A percentile compares a stretch with the other conserved stretches of the same genome.
These are phyloP conservation scores for Herpetospermum pedunculosum DNA, from an alignment of 306 rosid genomes.

Conservation along the genomic window DNA sequence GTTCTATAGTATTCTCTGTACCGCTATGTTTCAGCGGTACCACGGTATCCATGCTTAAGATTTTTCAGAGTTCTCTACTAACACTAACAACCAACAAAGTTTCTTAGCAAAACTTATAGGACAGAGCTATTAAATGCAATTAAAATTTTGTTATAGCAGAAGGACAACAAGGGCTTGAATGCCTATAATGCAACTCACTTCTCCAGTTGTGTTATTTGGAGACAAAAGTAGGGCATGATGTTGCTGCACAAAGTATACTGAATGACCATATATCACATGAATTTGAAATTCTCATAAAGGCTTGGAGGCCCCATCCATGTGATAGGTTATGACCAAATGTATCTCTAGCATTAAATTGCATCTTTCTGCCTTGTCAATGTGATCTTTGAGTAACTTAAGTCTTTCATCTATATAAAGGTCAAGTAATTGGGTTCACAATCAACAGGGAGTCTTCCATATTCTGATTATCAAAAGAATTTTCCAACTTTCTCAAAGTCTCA, in stretches of 20 bases:
- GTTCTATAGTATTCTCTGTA: not conserved
- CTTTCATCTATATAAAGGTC: not conserved
- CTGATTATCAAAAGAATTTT: not conserved
- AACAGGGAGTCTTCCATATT: slow-evolving; percentile 1
- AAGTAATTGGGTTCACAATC: not conserved
- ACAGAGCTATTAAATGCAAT: not conserved
- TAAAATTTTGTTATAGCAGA: not conserved
- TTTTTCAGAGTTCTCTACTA: not conserved
- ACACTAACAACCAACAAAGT: not conserved
- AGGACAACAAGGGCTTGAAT: not conserved
- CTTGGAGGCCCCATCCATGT: not conserved
- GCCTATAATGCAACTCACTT: not conserved
- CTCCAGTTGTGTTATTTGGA: not conserved
- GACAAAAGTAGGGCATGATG: not conserved
- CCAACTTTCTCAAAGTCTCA: not conserved
- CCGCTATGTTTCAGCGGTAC: not conserved
- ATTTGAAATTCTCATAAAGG: not conserved
- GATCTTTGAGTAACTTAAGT: not conserved
- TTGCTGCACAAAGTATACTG: not conserved
- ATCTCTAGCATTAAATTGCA: not conserved
- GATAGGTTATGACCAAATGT: not conserved
- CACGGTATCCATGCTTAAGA: not conserved
- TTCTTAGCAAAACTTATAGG: not conserved
- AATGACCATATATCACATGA: not conserved
- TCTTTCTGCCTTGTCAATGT: not conserved